Conservation (phyloP, 345 rosid species). For the Euphorbia tirucalli region DNA sequence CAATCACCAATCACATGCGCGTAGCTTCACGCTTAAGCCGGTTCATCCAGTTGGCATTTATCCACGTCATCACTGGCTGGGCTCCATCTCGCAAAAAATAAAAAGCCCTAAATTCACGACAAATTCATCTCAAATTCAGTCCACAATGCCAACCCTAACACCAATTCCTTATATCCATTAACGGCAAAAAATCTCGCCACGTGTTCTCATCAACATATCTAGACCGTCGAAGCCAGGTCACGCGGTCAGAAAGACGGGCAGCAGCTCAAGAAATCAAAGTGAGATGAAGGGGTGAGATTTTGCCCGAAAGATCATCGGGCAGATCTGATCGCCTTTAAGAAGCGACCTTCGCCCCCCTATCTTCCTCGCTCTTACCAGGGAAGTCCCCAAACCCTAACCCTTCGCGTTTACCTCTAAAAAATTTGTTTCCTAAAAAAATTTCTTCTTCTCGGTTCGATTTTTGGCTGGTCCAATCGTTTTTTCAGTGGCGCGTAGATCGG, state of each 20-base stretch:
- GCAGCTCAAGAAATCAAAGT: slow-evolving; percentile 9
- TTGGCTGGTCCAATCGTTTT: neutral
- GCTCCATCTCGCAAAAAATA: too few species aligned
- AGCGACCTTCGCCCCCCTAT: slow-evolving; percentile 31
- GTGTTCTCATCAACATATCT: slow-evolving; percentile 19
- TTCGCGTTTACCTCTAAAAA: neutral
- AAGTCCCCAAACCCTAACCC: slow-evolving; percentile 31
- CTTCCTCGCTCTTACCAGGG: slow-evolving; percentile 45
- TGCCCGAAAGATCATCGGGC: slow-evolving; percentile 45
- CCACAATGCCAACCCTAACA: slow-evolving; percentile 9
- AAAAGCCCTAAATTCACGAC: slow-evolving; percentile 43
- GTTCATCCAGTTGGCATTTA: slow-evolving; percentile 33
- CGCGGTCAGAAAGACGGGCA: slow-evolving; percentile 37
- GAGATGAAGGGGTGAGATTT: slow-evolving; percentile 15
- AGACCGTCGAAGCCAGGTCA: slow-evolving; percentile 48
- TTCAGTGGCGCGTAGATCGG: slow-evolving; percentile 21
- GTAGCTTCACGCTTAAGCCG: slow-evolving; percentile 35
- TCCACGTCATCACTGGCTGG: slow-evolving; percentile 42
- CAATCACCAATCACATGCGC: slow-evolving; percentile 33
- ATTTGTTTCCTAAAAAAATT: neutral
- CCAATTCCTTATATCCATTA: slow-evolving; percentile 18
- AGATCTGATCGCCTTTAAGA: slow-evolving; percentile 64
- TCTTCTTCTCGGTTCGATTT: too few species aligned
- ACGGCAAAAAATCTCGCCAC: slow-evolving; percentile 27
- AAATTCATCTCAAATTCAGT: slow-evolving; percentile 47